Base-by-base conservation (phyloP, 805 yeast species). In the Naumovozyma baii region DNA sequence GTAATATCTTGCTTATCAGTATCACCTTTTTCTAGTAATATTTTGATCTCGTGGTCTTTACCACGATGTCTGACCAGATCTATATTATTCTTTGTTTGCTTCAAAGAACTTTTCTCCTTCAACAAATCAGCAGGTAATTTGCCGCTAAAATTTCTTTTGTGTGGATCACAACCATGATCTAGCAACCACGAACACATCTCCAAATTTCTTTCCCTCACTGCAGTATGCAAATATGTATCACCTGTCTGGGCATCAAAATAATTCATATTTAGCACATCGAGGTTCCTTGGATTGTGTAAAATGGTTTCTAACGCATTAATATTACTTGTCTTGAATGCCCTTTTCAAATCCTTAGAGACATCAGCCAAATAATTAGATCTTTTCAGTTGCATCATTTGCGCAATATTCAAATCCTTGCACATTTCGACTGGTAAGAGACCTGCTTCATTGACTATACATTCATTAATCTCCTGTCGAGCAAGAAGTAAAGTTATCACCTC, bases 221-320 rank as follows among this genome's bases (percentile, higher is more conserved):
- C 85, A 48, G 85, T 95, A 50, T 88, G 94, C 38, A 92, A 67
- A 1, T 88, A 94, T 0, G 96, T 86, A 50, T 84, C 83, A 0
- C 97, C 96, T 0, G 95, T 80, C 32, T 83, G 80, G 0, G 96
- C 95, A 53, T 88, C 95, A 17, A 83, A 76, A 3, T 96, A 96
- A 55, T 92, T 90, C 50, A 90, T 81, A 57, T 90, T 95, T 39
- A 92, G 66, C 20, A 88, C 66, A 48, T 86, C 92, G 18, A 74
- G 65, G 18, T 90, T 87, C 45, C 98, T 71, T 3, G 88, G 85
- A 46, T 73, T 72, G 5, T 77, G 67, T 44, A 85, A 64, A 13
- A 90, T 63, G 18, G 64, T 61, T 40, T 83, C 87, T 50, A 92
- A 70, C 14, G 66, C 69, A 2, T 68, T 68, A 45, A 79, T 78